Evolutionary conservation across 805 yeast species (phyloP).

Genomic region (Suhomyces pyralidae): DNA sequence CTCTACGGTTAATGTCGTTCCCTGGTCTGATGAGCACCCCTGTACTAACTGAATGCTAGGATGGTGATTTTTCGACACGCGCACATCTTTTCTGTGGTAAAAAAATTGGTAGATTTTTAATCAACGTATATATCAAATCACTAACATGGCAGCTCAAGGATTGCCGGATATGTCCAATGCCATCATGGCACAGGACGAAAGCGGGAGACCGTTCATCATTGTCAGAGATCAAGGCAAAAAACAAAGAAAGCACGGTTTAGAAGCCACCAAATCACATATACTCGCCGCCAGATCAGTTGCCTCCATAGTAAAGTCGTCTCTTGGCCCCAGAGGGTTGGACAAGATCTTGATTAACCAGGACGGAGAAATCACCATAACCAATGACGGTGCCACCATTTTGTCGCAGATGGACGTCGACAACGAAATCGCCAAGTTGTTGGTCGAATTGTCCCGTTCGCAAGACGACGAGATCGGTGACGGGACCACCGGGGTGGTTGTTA

Average conservation of each 20-base stretch:
- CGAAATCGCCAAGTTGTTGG: slow-evolving; percentile 93
- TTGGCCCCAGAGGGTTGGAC: slow-evolving; percentile 98
- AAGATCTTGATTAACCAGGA: slow-evolving; percentile 93
- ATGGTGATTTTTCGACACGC: neutral
- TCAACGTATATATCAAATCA: neutral
- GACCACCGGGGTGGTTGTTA: slow-evolving; percentile 96
- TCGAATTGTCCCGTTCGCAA: slow-evolving; percentile 89
- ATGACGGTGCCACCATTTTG: slow-evolving; percentile 96
- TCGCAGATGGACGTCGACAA: slow-evolving; percentile 94
- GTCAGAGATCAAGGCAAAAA: slow-evolving; percentile 81
- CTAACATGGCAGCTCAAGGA: slow-evolving; percentile 13
- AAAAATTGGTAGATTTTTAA: neutral
- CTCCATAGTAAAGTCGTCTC: slow-evolving; percentile 82
- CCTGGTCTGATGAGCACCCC: no score
- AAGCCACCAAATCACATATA: slow-evolving; percentile 72
- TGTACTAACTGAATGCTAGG: no score
- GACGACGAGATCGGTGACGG: slow-evolving; percentile 99
- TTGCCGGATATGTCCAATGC: slow-evolving; percentile 97
- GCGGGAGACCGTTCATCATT: slow-evolving; percentile 98
- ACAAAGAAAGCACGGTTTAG: slow-evolving; percentile 58
- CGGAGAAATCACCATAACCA: slow-evolving; percentile 96
- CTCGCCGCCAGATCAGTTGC: slow-evolving; percentile 95
- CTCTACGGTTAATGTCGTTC: no score
- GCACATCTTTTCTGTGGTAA: neutral
- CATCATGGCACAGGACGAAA: slow-evolving; percentile 97